These are phyloP conservation scores for Coniochaeta sp. DNA, from an alignment of 2,329 filamentous ascomycete genomes.

Conservation along the genomic window DNA sequence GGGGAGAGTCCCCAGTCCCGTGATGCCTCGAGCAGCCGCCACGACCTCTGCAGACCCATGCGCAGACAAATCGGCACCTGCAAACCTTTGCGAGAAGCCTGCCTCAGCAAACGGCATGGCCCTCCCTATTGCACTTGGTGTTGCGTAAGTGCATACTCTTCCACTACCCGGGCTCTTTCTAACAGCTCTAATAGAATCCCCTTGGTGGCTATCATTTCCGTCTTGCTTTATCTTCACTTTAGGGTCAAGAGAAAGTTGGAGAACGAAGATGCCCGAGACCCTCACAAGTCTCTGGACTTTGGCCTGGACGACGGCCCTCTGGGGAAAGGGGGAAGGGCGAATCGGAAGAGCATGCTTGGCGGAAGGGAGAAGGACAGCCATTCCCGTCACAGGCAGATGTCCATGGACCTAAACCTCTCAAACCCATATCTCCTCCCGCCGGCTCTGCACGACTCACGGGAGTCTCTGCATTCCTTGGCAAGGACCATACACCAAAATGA, in stretches of 20 bases:
- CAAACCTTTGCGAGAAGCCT: slow-evolving; percentile 53
- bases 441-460: slow-evolving; percentile 66
- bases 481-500: slow-evolving; percentile 66
- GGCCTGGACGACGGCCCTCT: slow-evolving; percentile 54
- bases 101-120: slow-evolving; percentile 46
- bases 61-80: slow-evolving; percentile 1
- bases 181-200: slow-evolving; percentile 56
- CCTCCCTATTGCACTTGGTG: slow-evolving; percentile 60
- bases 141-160: slow-evolving; percentile 51
- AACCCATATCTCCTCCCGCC: slow-evolving; percentile 94
- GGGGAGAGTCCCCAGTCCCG: slow-evolving; percentile 8
- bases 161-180: slow-evolving; percentile 5
- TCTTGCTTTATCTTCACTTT: slow-evolving; percentile 72
- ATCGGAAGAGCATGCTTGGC: slow-evolving; percentile 36
- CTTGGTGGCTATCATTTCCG: slow-evolving; percentile 54
- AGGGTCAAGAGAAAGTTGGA: slow-evolving; percentile 64
- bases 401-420: slow-evolving; percentile 66
- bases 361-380: slow-evolving; percentile 49
- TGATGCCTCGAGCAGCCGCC: slow-evolving; percentile 6
- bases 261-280: slow-evolving; percentile 75
- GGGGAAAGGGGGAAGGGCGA: slow-evolving; percentile 23
- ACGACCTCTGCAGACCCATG: slow-evolving; percentile 6
- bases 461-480: slow-evolving; percentile 81
- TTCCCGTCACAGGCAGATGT: slow-evolving; percentile 42
- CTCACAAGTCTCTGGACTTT: slow-evolving; percentile 88